These are phyloP conservation scores for Mycena albidolilacea DNA, from an alignment of 768 basidiomycete species.

Conservation along the genomic window DNA sequence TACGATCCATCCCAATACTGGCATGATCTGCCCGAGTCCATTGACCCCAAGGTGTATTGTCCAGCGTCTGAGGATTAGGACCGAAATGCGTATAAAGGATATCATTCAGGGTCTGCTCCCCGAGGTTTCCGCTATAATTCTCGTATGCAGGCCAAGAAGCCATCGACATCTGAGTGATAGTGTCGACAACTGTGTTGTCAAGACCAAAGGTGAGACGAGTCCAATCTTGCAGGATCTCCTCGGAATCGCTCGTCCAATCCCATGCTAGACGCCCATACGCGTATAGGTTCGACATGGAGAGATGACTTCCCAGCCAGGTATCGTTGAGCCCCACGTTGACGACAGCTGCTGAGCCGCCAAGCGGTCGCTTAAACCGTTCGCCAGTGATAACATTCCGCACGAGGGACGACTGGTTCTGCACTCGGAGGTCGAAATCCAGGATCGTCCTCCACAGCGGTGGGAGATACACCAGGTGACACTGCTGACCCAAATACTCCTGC, in stretches of 20 bases:
- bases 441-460: constrained; percentile 38
- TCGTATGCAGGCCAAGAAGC: constrained; percentile 39
- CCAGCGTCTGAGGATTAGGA: constrained; percentile 37
- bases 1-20: constrained; percentile 38
- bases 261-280: constrained; percentile 39
- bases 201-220: constrained; percentile 39
- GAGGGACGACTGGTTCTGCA: constrained; percentile 36
- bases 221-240: constrained; percentile 39
- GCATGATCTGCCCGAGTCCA: constrained; percentile 38
- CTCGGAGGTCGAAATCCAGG: constrained; percentile 39
- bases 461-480: constrained; percentile 37
- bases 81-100: constrained; percentile 40
- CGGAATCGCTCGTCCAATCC: constrained; percentile 36
- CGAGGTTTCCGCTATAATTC: constrained; percentile 39
- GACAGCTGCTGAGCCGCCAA: constrained; percentile 38
- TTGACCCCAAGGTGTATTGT: constrained; percentile 37
- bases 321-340: constrained; percentile 37
- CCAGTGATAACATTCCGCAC: constrained; percentile 38
- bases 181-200: constrained; percentile 33
- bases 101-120: constrained; percentile 38
- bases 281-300: constrained; percentile 40
- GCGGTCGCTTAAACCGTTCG: constrained; percentile 33
- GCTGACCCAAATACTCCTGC: constrained; percentile 40
- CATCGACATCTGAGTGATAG: constrained; percentile 37
- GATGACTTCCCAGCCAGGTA: constrained; percentile 39